Conservation (phyloP, 495 filamentous ascomycete species). For the Lasiosphaeria ovina region DNA sequence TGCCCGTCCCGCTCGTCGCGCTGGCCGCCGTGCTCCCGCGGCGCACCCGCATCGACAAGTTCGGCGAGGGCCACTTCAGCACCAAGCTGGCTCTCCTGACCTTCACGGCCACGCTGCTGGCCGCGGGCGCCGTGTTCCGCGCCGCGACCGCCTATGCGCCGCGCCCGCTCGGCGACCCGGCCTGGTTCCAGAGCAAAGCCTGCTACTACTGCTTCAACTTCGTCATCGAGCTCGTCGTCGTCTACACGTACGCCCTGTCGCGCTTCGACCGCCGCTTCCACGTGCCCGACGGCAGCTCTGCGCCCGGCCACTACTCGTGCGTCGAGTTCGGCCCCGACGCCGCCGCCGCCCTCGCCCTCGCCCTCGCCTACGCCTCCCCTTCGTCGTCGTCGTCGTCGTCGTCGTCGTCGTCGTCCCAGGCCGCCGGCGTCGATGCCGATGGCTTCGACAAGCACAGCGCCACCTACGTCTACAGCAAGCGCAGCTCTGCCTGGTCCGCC, state of each 20-base stretch:
- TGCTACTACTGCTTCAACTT: conserved; percentile 83
- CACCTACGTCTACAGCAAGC: conserved; percentile 3
- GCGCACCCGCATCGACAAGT: conserved; percentile 57
- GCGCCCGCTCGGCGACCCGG: conserved; percentile 53
- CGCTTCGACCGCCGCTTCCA: conserved; percentile 73
- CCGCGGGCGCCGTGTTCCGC: conserved; percentile 70
- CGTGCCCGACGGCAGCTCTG: conserved; percentile 54
- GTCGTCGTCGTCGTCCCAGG: conserved; percentile 1
- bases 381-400: neutral
- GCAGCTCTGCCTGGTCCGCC: conserved; percentile 7
- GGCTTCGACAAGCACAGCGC: conserved; percentile 13
- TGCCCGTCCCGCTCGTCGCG: conserved; percentile 65
- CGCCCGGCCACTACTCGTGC: conserved; percentile 41
- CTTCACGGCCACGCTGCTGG: conserved; percentile 53
- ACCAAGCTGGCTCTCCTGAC: conserved; percentile 65
- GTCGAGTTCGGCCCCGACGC: conserved; percentile 7
- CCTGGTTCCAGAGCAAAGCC: conserved; percentile 65
- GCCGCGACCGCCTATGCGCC: conserved; percentile 56
- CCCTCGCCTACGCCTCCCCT: no score
- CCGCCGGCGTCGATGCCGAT: conserved; percentile 1
- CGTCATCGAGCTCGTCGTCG: conserved; percentile 65
- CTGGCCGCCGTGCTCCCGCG: conserved; percentile 52
- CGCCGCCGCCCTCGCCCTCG: no score
- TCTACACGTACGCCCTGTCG: conserved; percentile 59
- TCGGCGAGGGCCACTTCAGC: conserved; percentile 66